Evolutionary conservation across 2,329 filamentous ascomycete genomes (phyloP), one percentile per base, ranked within the genome.

Genomic region (Eutypella sp.): DNA sequence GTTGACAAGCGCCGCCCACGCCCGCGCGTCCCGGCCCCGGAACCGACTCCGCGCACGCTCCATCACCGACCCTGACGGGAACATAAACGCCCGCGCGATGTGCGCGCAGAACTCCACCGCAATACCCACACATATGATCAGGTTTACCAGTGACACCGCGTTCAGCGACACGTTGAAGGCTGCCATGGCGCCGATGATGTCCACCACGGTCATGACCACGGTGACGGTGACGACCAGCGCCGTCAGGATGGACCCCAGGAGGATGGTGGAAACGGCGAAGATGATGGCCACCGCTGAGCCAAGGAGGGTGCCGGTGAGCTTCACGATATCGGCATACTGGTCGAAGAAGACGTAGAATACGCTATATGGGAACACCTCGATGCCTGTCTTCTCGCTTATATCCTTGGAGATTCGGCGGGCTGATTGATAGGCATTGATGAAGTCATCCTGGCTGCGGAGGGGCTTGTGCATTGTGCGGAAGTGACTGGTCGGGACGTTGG

Each of bases 311-410:
- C 79, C 85, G 0, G 92, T 91, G 4, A 97, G 76, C 10, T 78
- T 76, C 18, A 95, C 82, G 50, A 99, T 97, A 47, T 80, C 81
- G 5, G 89, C 79, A 62, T 99, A 99, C 64, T 97, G 93, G 63
- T 99, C 93, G 64, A 99, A 99, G 78, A 97, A 99, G 64, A 99
- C 91, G 72, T 99, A 99, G 66, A 96, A 96, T 49, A 96, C 85
- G 56, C 89, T 95, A 71, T 99, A 99, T 0, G 93, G 89, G 75
- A 99, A 99, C 3, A 99, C 84, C 20, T 93, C 84, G 19, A 88
- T 81, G 5, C 83, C 79, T 4, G 90, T 91, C 42, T 78, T 75
- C 44, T 78, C 68, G 13, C 78, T 84, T 42, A 99, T 84, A 23
- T 87, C 85, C 11, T 82, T 71, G 0, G 92, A 84, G 51, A 99